Base-by-base conservation (phyloP, 1,284 basidiomycete genomes). In the Agroathelia rolfsii region DNA sequence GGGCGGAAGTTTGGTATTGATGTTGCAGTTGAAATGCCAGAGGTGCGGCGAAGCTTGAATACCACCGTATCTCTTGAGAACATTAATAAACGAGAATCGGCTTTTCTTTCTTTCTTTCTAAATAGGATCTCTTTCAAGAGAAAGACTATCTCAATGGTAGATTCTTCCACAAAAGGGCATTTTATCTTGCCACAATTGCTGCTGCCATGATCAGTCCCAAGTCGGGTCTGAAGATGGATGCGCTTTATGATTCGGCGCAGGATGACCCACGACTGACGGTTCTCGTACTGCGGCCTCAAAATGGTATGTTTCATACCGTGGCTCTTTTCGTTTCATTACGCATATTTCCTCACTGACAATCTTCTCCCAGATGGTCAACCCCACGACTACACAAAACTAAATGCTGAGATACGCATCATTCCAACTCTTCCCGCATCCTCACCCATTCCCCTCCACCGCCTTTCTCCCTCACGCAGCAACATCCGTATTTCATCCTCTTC, bases 91-190 rank as follows among this genome's bases (percentile, higher is more conserved):
- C 28, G 38, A 9, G 25, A 34, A 40, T 34, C 12, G 30, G 35
- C 37, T n/a, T 10, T 27, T 27, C 15, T 41, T 40, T 3, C 47
- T n/a, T n/a, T n/a, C n/a, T n/a, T n/a, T n/a, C n/a, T n/a, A n/a
- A n/a, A n/a, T n/a, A 89, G 76, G 50, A 47, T 27, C 58, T 96
- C 16, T 92, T 98, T 48, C 89, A 95, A 59, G 86, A 93, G 45
- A 98, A 97, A 54, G 94, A 98, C 52, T 87, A 92, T 44, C 62
- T 92, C 35, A 85, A 93, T 50, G 75, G 77, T 21, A 76, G 95
- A 12, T 93, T 87, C 56, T 93, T 94, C 51, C 83, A 94, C 54
- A 98, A 98, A 56, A 69, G 87, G 26, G 82, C 87, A 0, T 93
- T 84, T 52, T 99, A 92, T 58, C 70, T 97, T 9, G 82, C 90